These are phyloP conservation scores for Hanseniaspora taiwanica DNA, from an alignment of 805 yeast genomes.

Conservation along the genomic window DNA sequence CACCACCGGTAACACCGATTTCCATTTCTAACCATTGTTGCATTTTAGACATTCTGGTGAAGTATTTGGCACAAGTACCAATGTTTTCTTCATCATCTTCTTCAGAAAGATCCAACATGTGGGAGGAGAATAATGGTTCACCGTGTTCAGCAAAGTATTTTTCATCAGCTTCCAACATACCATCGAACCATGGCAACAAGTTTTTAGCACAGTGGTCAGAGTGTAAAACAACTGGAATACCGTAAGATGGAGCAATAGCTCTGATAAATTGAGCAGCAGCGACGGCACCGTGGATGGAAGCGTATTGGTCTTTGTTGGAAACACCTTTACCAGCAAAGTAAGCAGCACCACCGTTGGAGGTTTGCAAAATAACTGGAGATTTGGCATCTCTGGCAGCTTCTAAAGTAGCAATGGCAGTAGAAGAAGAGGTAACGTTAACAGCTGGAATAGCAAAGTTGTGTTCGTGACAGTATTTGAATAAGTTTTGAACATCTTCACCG, in stretches of 20 bases:
- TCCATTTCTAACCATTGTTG: conserved; percentile 99
- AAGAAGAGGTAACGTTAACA: conserved; percentile 94
- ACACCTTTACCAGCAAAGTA: conserved; percentile 99
- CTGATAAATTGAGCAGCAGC: conserved; percentile 98
- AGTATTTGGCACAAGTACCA: conserved; percentile 85
- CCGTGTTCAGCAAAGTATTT: conserved; percentile 76
- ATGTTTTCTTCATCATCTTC: conserved; percentile 95
- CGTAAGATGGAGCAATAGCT: conserved; percentile 91
- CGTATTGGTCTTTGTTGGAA: conserved; percentile 81
- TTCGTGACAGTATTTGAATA: conserved; percentile 86
- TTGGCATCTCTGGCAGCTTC: conserved; percentile 94
- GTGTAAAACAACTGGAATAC: conserved; percentile 93
- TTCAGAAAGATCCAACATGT: conserved; percentile 96
- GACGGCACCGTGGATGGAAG: conserved; percentile 86
- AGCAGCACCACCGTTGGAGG: conserved; percentile 99
- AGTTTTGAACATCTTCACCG: conserved; percentile 82
- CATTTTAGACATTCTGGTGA: conserved; percentile 85
- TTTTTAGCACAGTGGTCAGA: conserved; percentile 99
- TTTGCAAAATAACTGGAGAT: conserved; percentile 92
- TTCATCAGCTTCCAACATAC: conserved; percentile 95
- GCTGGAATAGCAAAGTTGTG: conserved; percentile 97
- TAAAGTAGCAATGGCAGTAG: conserved; percentile 91
- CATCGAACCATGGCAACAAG: conserved; percentile 96
- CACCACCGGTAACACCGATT: conserved; percentile 99
- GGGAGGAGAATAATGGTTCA: conserved; percentile 95